Base-by-base conservation (phyloP, 345 rosid species). In the Rhodomyrtus tomentosa region DNA sequence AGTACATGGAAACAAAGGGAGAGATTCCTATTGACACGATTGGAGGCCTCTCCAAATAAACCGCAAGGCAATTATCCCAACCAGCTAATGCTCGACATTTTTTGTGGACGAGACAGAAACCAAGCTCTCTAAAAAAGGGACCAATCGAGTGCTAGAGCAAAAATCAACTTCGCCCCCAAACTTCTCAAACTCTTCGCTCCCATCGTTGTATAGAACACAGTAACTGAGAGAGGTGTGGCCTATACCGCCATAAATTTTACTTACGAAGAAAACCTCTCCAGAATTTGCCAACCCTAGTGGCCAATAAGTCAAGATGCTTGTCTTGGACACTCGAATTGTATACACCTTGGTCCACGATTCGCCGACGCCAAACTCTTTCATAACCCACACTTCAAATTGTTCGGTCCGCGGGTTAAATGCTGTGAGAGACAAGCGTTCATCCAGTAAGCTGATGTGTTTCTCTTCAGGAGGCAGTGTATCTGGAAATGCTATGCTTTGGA, bases 141-240 rank as follows among this genome's bases (percentile, higher is more conserved):
- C 55, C 55, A 53, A 7, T 53, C 24, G 55, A 53, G 7, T 20
- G 9, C 7, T 7, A 2, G 0, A 6, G 24, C 9, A 51, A 15
- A 2, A 20, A 53, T 53, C 24, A 15, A 53, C 9, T 21, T 53
- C 9, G 24, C 20, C 24, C 2, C 1, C 10, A 53, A 20, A 53
- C 20, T 20, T 10, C 9, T 18, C 55, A 53, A 53, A 20, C 55
- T 53, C 9, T 21, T 53, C 24, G 0, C 55, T 20, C 10, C 24
- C 8, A 3, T 7, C 9, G 24, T 53, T 53, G 24, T 53, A 21
- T 20, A 53, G 24, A 53, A 18, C 8, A 0, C 3, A 53, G 7
- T 2, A 0, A 16, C 2, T 1, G 22, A 21, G 7, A 52, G 8
- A 18, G 16, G 5, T 0, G 7, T 1, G 0, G 14, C 18, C 20